Conservation (phyloP, 768 basidiomycete genomes). For the Pilatotrama ljubarskyi region DNA sequence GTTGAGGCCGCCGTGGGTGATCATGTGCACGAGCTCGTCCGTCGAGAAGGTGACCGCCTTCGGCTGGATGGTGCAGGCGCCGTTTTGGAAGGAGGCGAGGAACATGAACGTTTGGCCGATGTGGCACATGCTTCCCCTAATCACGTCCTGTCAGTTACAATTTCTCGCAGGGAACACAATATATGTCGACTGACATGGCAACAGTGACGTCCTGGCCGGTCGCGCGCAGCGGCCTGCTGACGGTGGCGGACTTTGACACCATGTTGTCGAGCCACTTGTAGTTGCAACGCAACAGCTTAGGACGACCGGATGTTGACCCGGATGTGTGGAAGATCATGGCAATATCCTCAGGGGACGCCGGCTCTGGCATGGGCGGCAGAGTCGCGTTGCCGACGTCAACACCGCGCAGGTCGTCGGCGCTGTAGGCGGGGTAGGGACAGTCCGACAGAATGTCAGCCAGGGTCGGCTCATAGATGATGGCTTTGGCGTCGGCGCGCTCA, state of each 20-base stretch:
- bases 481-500: slow-evolving; percentile 53
- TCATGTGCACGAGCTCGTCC: slow-evolving; percentile 69
- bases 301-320: slow-evolving; percentile 75
- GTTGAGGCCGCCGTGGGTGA: slow-evolving; percentile 59
- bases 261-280: slow-evolving; percentile 60
- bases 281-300: slow-evolving; percentile 69
- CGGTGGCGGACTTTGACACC: slow-evolving; percentile 54
- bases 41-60: slow-evolving; percentile 58
- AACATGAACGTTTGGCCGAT: slow-evolving; percentile 75
- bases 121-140: slow-evolving; percentile 77
- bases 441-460: slow-evolving; percentile 45
- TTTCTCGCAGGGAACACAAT: neutral
- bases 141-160: slow-evolving; percentile 31
- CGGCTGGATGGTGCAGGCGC: slow-evolving; percentile 66
- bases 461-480: slow-evolving; percentile 62
- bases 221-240: slow-evolving; percentile 48
- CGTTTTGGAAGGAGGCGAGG: slow-evolving; percentile 65
- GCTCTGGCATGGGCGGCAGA: slow-evolving; percentile 49
- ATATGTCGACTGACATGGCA: slow-evolving; percentile 61
- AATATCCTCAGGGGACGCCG: slow-evolving; percentile 32
- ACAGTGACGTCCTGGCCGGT: slow-evolving; percentile 62
- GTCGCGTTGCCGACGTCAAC: slow-evolving; percentile 38
- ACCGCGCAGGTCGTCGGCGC: slow-evolving; percentile 41
- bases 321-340: slow-evolving; percentile 74
- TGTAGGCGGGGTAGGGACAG: slow-evolving; percentile 51